Evolutionary conservation across 2,329 filamentous ascomycete genomes (phyloP).

Genomic region (Neobulgaria alba): DNA sequence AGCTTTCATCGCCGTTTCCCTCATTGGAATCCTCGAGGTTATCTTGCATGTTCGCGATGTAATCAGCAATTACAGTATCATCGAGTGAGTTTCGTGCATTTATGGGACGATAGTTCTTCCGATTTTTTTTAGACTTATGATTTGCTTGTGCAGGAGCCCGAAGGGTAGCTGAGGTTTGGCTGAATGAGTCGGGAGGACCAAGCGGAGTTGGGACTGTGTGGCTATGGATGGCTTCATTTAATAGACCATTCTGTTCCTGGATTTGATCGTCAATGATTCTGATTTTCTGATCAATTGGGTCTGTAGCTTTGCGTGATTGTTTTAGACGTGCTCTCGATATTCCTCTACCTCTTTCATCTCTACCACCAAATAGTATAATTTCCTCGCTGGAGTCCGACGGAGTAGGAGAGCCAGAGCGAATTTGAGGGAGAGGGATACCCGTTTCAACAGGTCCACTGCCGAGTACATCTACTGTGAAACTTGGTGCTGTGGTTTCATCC

Average conservation of each 20-base stretch:
- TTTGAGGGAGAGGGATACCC: slow-evolving; percentile 25
- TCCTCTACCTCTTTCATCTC: slow-evolving; percentile 24
- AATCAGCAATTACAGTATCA: slow-evolving; percentile 25
- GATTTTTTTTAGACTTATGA: background rate
- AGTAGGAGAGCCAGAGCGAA: slow-evolving; percentile 29
- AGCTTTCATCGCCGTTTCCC: background rate
- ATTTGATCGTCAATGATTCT: slow-evolving; percentile 25
- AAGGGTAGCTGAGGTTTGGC: background rate
- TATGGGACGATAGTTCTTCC: slow-evolving; percentile 2
- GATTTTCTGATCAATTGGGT: slow-evolving; percentile 22
- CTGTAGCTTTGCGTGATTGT: background rate
- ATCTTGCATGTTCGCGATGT: slow-evolving; percentile 30
- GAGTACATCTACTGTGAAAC: slow-evolving; percentile 31
- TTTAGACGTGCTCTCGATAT: slow-evolving; percentile 4
- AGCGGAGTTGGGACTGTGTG: background rate
- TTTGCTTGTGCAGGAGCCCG: background rate
- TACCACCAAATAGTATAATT: slow-evolving; percentile 58
- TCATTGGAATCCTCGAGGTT: slow-evolving; percentile 10
- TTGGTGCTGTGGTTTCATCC: background rate
- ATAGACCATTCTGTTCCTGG: slow-evolving; percentile 18
- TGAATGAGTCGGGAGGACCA: background rate
- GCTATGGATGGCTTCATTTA: slow-evolving; percentile 22
- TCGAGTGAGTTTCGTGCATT: slow-evolving; percentile 5
- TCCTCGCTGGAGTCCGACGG: slow-evolving; percentile 61
- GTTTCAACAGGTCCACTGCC: slow-evolving; percentile 26